Percentiles rank a stretch among this genome's conserved stretches.
phyloP scores from a whole-genome alignment of 2,329 filamentous ascomycete species.

The Beauveria varroae region DNA sequence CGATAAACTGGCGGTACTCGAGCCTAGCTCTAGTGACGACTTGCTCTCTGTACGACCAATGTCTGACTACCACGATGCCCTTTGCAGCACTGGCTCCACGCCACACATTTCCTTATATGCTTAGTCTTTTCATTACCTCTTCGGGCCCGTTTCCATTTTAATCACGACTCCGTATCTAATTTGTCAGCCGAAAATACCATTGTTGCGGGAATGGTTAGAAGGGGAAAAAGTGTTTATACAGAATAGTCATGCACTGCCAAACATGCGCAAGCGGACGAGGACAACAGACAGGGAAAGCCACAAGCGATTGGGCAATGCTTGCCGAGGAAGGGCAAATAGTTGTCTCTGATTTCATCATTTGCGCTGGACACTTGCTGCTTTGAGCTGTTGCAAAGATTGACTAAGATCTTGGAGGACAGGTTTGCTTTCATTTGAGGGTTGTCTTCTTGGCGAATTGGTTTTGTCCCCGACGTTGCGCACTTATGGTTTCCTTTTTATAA shows the following conservation, averaged over 20 bases:
- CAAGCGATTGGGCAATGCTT: neutral
- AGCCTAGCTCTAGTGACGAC: slow-evolving; percentile 16
- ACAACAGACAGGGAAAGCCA: neutral
- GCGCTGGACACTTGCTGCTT: slow-evolving; percentile 2
- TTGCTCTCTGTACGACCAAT: slow-evolving; percentile 40
- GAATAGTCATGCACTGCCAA: slow-evolving; percentile 12
- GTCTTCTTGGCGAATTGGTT: slow-evolving; percentile 12
- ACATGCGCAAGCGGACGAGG: slow-evolving; percentile 7
- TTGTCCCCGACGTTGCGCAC: slow-evolving; percentile 12
- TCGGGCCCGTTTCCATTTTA: slow-evolving; percentile 30
- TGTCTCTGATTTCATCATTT: neutral
- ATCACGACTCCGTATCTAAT: slow-evolving; percentile 33
- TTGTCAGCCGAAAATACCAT: slow-evolving; percentile 11
- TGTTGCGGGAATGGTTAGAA: slow-evolving; percentile 10
- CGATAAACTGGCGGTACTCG: slow-evolving; percentile 52
- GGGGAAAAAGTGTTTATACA: slow-evolving; percentile 12
- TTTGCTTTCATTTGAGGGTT: slow-evolving; percentile 12
- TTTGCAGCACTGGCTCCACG: slow-evolving; percentile 51
- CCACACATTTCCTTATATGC: slow-evolving; percentile 42
- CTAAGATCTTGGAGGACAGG: slow-evolving; percentile 12
- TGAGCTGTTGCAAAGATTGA: slow-evolving; percentile 8
- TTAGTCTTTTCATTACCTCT: slow-evolving; percentile 28
- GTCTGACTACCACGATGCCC: slow-evolving; percentile 51
- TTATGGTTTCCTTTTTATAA: slow-evolving; percentile 12
- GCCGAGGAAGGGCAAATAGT: neutral